Evolutionary conservation across 768 basidiomycete genomes (phyloP), one percentile per base, ranked within the genome.

Genomic region (Rhizopogon salebrosus): DNA sequence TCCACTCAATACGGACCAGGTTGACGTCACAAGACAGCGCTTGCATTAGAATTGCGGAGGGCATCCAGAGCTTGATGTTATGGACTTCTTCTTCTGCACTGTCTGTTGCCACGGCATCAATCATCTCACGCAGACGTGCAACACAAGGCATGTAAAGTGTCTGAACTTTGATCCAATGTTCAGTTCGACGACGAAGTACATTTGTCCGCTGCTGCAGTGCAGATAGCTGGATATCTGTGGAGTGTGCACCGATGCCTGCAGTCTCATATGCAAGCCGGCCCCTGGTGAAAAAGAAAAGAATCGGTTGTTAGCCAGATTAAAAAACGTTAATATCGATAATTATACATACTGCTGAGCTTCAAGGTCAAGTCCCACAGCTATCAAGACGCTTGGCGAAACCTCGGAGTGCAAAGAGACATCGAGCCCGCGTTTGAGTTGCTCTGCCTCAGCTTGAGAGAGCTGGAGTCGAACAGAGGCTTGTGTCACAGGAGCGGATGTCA

Each of bases 341-440:
- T 9, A 20, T n/a, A 52, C 60, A 13, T 23, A 64, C 62, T 62
- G 62, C 39, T 61, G 54, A 1, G 61, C 62, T 29, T 64, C 63
- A 0, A 64, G 38, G 20, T 63, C 61, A 16, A 58, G 13, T 4
- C 54, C 61, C 6, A 34, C 35, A 5, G 26, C 29, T 3, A 64
- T 53, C 3, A 64, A 54, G 7, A 37, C 22, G 18, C 54, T 57
- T 7, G 60, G 54, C 0, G 56, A 53, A 8, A 64, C 52, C 6
- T 64, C 52, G 1, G 43, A 6, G 35, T 62, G 59, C 3, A 62
- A 11, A 6, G 52, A 51, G 14, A 51, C 11, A 6, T 56, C 50
- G 31, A 43, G 37, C 6, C 36, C 36, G 5, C 8, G 10, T 39
- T 16, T 16, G 2, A 48, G 16, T 20, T 31, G 26, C 26, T 48